phyloP scores from a whole-genome alignment of 2,329 filamentous ascomycete species.

The Alternaria postmessia region DNA sequence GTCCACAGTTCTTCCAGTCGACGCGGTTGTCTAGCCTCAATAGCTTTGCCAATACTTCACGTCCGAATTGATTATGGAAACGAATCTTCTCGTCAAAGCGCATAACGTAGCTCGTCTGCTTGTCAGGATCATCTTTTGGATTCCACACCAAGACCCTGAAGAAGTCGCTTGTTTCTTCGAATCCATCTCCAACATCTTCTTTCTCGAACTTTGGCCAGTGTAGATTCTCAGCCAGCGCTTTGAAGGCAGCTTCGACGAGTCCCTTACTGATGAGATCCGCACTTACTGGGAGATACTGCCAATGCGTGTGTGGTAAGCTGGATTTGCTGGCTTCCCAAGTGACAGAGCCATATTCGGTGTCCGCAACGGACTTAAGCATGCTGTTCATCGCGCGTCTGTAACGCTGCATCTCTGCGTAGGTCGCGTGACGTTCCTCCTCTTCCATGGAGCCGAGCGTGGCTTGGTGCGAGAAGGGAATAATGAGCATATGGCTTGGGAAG shows the following conservation, averaged over 20 bases:
- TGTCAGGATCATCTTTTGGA: slow-evolving; percentile 59
- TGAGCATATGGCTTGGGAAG: slow-evolving; percentile 87
- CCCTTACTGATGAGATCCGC: slow-evolving; percentile 72
- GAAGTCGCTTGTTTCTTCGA: slow-evolving; percentile 65
- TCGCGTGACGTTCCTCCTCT: slow-evolving; percentile 64
- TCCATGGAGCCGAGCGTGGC: slow-evolving; percentile 76
- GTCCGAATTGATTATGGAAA: slow-evolving; percentile 91
- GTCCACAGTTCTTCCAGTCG: slow-evolving; percentile 84
- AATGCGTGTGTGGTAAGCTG: slow-evolving; percentile 86
- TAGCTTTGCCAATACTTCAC: slow-evolving; percentile 87
- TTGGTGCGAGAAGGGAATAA: slow-evolving; percentile 85
- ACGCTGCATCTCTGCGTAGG: slow-evolving; percentile 80
- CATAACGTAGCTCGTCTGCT: slow-evolving; percentile 77
- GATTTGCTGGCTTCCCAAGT: slow-evolving; percentile 91
- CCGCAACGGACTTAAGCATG: slow-evolving; percentile 69
- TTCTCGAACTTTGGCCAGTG: slow-evolving; percentile 63
- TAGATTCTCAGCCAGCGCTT: slow-evolving; percentile 83
- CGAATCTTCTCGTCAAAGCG: slow-evolving; percentile 73
- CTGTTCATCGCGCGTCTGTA: slow-evolving; percentile 80
- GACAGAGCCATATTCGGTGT: slow-evolving; percentile 75
- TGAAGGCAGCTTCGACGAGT: slow-evolving; percentile 87
- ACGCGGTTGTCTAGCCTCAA: slow-evolving; percentile 79
- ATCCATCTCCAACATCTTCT: slow-evolving; percentile 52
- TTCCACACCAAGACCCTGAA: slow-evolving; percentile 85
- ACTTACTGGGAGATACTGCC: slow-evolving; percentile 87